Base-by-base conservation (phyloP, 805 yeast species). In the Zygosaccharomyces bailii region DNA sequence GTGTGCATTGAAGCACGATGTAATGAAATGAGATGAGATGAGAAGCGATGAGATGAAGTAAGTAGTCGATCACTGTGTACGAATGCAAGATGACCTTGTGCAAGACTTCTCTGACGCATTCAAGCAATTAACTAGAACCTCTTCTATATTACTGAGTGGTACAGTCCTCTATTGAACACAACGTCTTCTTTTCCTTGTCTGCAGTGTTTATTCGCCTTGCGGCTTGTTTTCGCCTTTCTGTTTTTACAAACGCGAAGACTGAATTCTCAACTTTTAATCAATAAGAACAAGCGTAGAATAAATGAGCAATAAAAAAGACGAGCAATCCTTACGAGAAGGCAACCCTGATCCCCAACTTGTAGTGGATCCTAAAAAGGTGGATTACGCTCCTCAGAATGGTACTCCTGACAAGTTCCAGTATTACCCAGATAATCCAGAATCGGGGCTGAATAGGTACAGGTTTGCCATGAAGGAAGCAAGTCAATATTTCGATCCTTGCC, bases 401-500 rank as follows among this genome's bases (percentile, higher is more conserved):
- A 51, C 53, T 17, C 50, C 59, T 9, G 40, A 45, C 7, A 42
- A 55, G 7, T 64, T 49, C 47, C 54, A 57, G 31, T 65, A 59
- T 39, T 65, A 85, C 57, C 98, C 98, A 0, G 99, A 93, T 53
- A 80, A 81, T 43, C 98, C 98, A 18, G 80, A 84, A 6, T 78
- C 82, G 31, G 75, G 78, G 42, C 67, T 78, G 19, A 90, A 86
- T 60, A 81, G 80, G 57, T 76, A 76, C 50, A 71, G 79, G 46
- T 89, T 89, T 72, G 72, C 80, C 1, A 68, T 78, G 13, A 90
- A 91, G 57, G 90, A 78, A 25, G 84, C 95, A 3, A 82, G 95
- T 5, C 79, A 84, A 60, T 93, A 74, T 64, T 91, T 84, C 58
- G 97, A 91, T 61, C 99, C 99, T 0, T 91, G 99, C 65, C 84